Conservation (phyloP, 2,329 filamentous ascomycete species). For the Colletotrichum paranaense region DNA sequence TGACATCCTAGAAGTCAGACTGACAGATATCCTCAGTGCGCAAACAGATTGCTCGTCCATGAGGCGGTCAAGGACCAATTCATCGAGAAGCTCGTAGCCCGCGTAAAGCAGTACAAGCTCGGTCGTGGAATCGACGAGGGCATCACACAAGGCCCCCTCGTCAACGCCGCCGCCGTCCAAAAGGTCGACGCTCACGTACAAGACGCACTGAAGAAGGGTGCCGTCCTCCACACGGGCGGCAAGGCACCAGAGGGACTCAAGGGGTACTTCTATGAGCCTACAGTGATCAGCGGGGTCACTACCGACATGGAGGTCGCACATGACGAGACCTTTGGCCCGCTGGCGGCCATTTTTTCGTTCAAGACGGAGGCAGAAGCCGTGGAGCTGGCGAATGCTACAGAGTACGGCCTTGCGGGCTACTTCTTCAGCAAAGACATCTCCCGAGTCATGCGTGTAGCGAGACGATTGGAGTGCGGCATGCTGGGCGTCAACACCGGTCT, state of each 20-base stretch:
- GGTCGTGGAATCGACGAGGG: constrained; percentile 66
- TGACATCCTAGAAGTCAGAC: fast-evolving
- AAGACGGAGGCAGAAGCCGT: constrained; percentile 78
- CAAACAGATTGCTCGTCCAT: constrained; percentile 67
- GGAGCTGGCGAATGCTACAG: constrained; percentile 71
- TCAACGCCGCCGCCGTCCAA: constrained; percentile 72
- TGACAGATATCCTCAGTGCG: constrained; percentile 48
- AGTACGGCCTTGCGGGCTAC: constrained; percentile 79
- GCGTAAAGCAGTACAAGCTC: constrained; percentile 68
- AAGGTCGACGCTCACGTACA: constrained; percentile 73
- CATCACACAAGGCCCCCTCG: constrained; percentile 70
- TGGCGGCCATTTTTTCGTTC: constrained; percentile 76
- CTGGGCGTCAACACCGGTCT: constrained; percentile 49
- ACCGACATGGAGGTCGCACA: constrained; percentile 73
- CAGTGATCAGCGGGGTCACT: constrained; percentile 75
- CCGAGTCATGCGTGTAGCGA: constrained; percentile 55
- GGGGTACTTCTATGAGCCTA: constrained; percentile 76
- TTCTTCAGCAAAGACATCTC: constrained; percentile 69
- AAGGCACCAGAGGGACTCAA: constrained; percentile 69
- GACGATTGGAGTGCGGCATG: constrained; percentile 59
- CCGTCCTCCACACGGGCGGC: constrained; percentile 68
- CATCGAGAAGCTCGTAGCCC: constrained; percentile 58
- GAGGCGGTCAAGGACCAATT: constrained; percentile 70
- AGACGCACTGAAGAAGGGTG: constrained; percentile 72
- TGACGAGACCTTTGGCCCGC: constrained; percentile 80